These are phyloP conservation scores for Chimonanthus salicifolius DNA, from an alignment of 164 flowering plant species.

Conservation along the genomic window DNA sequence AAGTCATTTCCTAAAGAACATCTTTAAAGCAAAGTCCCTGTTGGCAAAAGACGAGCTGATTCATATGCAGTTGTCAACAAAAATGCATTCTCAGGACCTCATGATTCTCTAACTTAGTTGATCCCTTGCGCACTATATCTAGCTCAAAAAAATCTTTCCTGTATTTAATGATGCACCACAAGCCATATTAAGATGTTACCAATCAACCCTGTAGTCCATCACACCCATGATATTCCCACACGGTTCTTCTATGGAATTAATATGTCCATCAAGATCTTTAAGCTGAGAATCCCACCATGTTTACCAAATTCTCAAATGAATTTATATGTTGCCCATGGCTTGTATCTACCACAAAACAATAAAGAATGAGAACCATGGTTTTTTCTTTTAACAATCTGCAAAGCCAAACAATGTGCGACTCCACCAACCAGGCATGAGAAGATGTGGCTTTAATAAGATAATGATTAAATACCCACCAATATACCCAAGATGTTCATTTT, in stretches of 20 bases:
- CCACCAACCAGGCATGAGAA: too few relatives aligned
- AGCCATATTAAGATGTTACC: slow-evolving; percentile 43
- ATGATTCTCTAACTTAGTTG: slow-evolving; percentile 21
- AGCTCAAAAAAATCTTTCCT: slow-evolving; percentile 54
- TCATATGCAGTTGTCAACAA: slow-evolving; percentile 62
- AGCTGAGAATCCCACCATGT: neutral
- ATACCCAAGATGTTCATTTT: too few relatives aligned
- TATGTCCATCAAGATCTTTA: slow-evolving; percentile 21
- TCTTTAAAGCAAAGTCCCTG: slow-evolving; percentile 61
- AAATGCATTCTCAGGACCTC: slow-evolving; percentile 31
- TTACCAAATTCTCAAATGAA: too few relatives aligned
- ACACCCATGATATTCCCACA: slow-evolving; percentile 49
- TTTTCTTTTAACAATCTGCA: neutral
- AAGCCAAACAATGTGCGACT: too few relatives aligned
- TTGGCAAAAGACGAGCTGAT: slow-evolving; percentile 61
- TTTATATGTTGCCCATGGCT: too few relatives aligned
- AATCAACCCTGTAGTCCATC: slow-evolving; percentile 47
- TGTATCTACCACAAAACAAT: too few relatives aligned
- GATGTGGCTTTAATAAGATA: too few relatives aligned
- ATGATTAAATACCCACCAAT: too few relatives aligned
- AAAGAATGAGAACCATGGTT: too few relatives aligned
- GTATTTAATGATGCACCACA: slow-evolving; percentile 49
- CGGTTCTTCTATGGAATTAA: slow-evolving; percentile 26
- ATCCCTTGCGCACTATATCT: slow-evolving; percentile 18
- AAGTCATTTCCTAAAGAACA: slow-evolving; percentile 52